These are phyloP conservation scores for Apophysomyces ossiformis DNA, from an alignment of 371 early-diverging fungal species.

Conservation along the genomic window DNA sequence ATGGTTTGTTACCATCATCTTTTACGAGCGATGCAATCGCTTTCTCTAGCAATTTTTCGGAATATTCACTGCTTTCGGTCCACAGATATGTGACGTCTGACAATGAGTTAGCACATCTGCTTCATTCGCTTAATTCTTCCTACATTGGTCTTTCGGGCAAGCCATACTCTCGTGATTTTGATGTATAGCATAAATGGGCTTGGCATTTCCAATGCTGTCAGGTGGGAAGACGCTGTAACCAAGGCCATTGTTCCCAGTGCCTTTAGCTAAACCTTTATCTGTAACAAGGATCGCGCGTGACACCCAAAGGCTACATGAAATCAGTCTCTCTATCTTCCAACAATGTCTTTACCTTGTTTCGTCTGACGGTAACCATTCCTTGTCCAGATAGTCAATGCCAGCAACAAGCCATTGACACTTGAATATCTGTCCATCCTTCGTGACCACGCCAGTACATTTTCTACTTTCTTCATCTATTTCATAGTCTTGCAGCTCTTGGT, in stretches of 20 bases:
- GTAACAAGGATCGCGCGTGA: constrained; percentile 58
- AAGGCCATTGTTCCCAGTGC: constrained; percentile 33
- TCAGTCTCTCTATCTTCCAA: constrained; percentile 4
- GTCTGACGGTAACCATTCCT: constrained; percentile 39
- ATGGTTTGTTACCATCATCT: constrained; percentile 13
- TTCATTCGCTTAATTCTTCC: constrained; percentile 13
- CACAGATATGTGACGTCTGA: constrained; percentile 40
- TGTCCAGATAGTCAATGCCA: constrained; percentile 57
- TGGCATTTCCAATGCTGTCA: constrained; percentile 39
- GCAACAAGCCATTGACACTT: constrained; percentile 53
- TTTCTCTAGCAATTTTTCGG: constrained; percentile 29
- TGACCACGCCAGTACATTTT: constrained; percentile 47
- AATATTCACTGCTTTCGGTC: constrained; percentile 28
- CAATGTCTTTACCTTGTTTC: constrained; percentile 32
- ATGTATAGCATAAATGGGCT: constrained; percentile 59
- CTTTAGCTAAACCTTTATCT: constrained; percentile 43
- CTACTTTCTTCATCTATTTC: constrained; percentile 38
- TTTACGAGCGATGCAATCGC: constrained; percentile 34
- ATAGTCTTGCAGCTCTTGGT: constrained; percentile 47
- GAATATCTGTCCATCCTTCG: constrained; percentile 50
- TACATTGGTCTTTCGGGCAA: constrained; percentile 68
- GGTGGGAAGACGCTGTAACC: constrained; percentile 68
- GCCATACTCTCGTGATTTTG: constrained; percentile 65
- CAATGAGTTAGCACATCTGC: background rate
- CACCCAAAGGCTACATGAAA: constrained; percentile 46